Base-by-base conservation (phyloP, 2,329 filamentous ascomycete genomes). In the Zasmidium angulare region DNA sequence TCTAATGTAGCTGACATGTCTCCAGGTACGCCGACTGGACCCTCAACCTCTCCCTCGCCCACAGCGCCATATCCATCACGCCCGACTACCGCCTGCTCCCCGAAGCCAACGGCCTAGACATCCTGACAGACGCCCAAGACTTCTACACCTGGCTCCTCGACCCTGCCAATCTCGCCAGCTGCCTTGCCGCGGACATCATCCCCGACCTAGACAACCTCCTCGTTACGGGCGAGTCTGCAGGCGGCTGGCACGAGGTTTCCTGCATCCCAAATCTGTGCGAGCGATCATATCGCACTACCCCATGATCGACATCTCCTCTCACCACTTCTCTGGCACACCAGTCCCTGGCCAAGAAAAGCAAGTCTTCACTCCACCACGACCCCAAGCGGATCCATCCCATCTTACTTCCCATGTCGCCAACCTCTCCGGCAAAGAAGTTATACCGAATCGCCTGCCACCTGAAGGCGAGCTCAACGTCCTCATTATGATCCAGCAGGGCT, bases 61-160 rank as follows among this genome's bases (percentile, higher is more conserved):
- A 77, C 51, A 67, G 66, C 14, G 78, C 81, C n/a, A 76, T 84
- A 48, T 71, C 79, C 23, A 65, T 84, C 6, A 70, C 75, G 1
- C 77, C 80, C 0, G 78, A 82, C 67, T 81, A 84, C 70, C 80
- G 81, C 9, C 76, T 84, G 2, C 61, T 81, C n/a, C 81, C 82
- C 21, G 81, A 83, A 59, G 72, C 77, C 55, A 78, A 57, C 20
- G 78, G 79, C 31, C 50, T 69, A 2, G 78, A 83, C 17, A 79
- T 82, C 58, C 71, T 82, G 22, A 66, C 75, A 4, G 82, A 84
- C 64, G 60, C 83, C 0, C 55, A 69, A 9, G 77, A 81, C 61
- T 80, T 82, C 66, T 84, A 78, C 78, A 61, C 60, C 3, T 84
- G 81, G 81, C 63, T 81, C 46, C 59, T 67, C 46, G 11, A 40